A percentile compares a stretch with the other conserved stretches of the same genome.
Evolutionary conservation across 495 filamentous ascomycete species (phyloP).

Genomic region (Letharia columbiana): DNA sequence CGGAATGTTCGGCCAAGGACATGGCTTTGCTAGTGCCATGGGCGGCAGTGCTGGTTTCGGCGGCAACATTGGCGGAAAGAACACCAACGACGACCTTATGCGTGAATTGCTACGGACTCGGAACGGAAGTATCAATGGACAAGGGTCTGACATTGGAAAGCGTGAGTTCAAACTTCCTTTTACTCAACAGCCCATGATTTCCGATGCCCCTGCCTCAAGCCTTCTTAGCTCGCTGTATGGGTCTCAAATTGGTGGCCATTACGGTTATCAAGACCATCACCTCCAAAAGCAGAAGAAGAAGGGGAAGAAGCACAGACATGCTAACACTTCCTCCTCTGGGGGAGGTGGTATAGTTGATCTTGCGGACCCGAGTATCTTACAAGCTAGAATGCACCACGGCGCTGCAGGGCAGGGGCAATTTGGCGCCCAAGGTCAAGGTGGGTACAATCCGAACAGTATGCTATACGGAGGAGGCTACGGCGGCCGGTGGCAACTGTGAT

Average conservation of each 20-base stretch:
- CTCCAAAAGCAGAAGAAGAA: constrained; percentile 97
- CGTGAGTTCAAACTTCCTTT: constrained; percentile 87
- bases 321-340: constrained; percentile 99
- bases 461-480: constrained; percentile 74
- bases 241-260: constrained; percentile 69
- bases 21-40: constrained; percentile 57
- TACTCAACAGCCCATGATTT: constrained; percentile 75
- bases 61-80: constrained; percentile 56
- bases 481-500: constrained; percentile 55
- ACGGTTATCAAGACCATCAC: constrained; percentile 78
- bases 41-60: constrained; percentile 62
- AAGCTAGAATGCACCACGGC: constrained; percentile 89
- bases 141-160: constrained; percentile 73
- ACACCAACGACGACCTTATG: constrained; percentile 67
- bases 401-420: constrained; percentile 83
- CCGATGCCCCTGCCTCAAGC: constrained; percentile 80
- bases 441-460: constrained; percentile 77
- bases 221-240: constrained; percentile 85
- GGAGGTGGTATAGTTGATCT: constrained; percentile 97
- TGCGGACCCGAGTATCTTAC: constrained; percentile 98
- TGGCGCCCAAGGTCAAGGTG: constrained; percentile 93
- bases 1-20: constrained; percentile 67
- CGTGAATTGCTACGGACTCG: constrained; percentile 64
- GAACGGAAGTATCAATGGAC: constrained; percentile 46
- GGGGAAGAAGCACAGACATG: constrained; percentile 99